Evolutionary conservation across 2,329 filamentous ascomycete species (phyloP).

Genomic region (Epicoccum nigrum): DNA sequence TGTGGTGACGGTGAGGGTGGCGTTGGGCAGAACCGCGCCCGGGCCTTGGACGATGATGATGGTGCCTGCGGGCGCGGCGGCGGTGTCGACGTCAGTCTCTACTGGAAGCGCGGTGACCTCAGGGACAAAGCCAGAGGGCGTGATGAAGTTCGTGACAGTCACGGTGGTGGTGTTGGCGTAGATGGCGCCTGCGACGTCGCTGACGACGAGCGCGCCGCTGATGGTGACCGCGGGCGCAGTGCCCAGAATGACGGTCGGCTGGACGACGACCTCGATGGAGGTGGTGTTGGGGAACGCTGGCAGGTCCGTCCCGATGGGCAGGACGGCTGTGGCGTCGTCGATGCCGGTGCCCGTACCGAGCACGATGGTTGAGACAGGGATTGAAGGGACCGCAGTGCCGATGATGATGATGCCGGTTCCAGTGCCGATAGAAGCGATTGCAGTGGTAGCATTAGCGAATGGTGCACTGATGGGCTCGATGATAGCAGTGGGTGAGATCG

Average conservation of each 20-base stretch:
- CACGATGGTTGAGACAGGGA: conserved; percentile 6
- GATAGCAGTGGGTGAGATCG: background rate
- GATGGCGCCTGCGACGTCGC: background rate
- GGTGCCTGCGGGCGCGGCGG: conserved; percentile 4
- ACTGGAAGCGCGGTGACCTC: too few relatives aligned
- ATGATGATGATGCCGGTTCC: background rate
- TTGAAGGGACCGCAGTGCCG: background rate
- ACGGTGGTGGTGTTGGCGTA: conserved; percentile 12
- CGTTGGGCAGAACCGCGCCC: conserved; percentile 9
- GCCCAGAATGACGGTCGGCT: conserved; percentile 5
- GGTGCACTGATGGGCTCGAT: conserved; percentile 8
- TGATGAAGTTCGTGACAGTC: conserved; percentile 4
- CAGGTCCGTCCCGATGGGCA: background rate
- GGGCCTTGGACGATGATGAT: conserved; percentile 7
- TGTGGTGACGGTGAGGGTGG: conserved; percentile 10
- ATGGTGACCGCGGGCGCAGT: conserved; percentile 7
- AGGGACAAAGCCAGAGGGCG: conserved; percentile 1
- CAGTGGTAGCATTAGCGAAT: conserved; percentile 4
- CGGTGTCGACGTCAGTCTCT: conserved; percentile 3
- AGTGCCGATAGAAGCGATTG: conserved; percentile 7
- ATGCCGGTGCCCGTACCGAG: conserved; percentile 7
- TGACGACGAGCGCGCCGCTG: conserved; percentile 4
- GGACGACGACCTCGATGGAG: conserved; percentile 4
- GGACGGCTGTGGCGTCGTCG: background rate
- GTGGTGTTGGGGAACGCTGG: conserved; percentile 20